These are phyloP conservation scores for Gossypium herbaceum DNA, from an alignment of 345 rosid genomes.

Conservation along the genomic window DNA sequence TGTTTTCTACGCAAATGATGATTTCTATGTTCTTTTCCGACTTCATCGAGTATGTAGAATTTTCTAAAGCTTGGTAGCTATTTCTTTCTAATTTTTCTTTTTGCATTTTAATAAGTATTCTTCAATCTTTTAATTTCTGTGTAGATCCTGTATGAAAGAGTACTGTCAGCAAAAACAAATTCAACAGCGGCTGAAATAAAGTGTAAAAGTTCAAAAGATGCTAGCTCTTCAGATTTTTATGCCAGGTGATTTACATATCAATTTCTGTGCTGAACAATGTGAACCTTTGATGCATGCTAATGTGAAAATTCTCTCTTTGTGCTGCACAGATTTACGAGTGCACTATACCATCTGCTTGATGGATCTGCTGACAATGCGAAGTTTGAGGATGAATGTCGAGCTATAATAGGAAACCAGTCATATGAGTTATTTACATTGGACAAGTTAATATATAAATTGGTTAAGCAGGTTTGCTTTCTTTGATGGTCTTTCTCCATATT, in stretches of 20 bases:
- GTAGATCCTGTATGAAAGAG: conserved; percentile 83
- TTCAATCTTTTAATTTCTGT: conserved; percentile 2
- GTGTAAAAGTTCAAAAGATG: conserved; percentile 47
- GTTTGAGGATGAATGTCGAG: conserved; percentile 98
- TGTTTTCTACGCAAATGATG: conserved; percentile 83
- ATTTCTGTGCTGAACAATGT: conserved; percentile 12
- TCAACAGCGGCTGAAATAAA: conserved; percentile 53
- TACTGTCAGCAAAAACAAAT: conserved; percentile 66
- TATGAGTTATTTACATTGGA: conserved; percentile 87
- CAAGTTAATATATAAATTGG: conserved; percentile 82
- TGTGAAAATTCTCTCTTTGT: neutral
- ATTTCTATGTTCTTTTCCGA: conserved; percentile 87
- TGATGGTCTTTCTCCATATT: conserved; percentile 6
- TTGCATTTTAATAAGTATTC: neutral
- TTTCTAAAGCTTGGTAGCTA: neutral
- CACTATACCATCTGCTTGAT: conserved; percentile 81
- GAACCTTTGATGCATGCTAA: conserved; percentile 4
- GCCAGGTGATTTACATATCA: conserved; percentile 48
- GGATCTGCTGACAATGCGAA: conserved; percentile 83
- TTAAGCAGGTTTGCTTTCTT: conserved; percentile 68
- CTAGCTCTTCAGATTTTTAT: conserved; percentile 51
- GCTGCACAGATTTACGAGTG: conserved; percentile 64
- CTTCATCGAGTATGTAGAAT: conserved; percentile 70
- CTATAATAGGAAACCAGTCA: conserved; percentile 87
- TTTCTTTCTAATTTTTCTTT: conserved; percentile 20